Conservation (phyloP, 768 basidiomycete genomes). For the Coprinopsis strossmayeri region DNA sequence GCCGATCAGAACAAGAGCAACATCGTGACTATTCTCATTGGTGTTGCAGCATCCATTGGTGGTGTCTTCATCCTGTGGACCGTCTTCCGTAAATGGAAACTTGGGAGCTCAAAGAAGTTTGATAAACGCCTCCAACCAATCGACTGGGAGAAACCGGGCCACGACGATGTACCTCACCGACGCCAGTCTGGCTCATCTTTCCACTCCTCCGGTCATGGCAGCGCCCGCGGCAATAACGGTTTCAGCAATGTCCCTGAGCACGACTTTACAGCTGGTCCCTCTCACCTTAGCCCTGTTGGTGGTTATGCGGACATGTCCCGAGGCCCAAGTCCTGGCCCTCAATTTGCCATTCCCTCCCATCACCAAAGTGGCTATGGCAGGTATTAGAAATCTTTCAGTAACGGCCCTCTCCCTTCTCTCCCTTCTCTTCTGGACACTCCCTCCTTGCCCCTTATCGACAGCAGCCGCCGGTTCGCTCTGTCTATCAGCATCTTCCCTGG, state of each 20-base stretch:
- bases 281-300: constrained; percentile 57
- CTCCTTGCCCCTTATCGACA: background rate
- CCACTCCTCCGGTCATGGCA: constrained; percentile 41
- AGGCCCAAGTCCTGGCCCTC: constrained; percentile 50
- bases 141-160: constrained; percentile 72
- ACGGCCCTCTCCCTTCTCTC: background rate
- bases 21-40: constrained; percentile 59
- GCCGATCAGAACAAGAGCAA: constrained; percentile 27
- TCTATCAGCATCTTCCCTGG: background rate
- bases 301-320: constrained; percentile 81
- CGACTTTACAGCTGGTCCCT: constrained; percentile 66
- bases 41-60: constrained; percentile 61
- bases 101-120: constrained; percentile 73
- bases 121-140: constrained; percentile 83
- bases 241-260: constrained; percentile 48
- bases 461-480: background rate
- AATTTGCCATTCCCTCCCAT: background rate
- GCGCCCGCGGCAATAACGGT: constrained; percentile 8
- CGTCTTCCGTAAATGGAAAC: constrained; percentile 88
- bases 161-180: constrained; percentile 42
- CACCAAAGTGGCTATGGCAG: background rate
- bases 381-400: background rate
- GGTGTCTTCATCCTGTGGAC: constrained; percentile 77
- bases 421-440: background rate
- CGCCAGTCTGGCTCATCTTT: constrained; percentile 61